phyloP scores from a whole-genome alignment of 2,329 filamentous ascomycete genomes.

The Neofusicoccum umdonicola region DNA sequence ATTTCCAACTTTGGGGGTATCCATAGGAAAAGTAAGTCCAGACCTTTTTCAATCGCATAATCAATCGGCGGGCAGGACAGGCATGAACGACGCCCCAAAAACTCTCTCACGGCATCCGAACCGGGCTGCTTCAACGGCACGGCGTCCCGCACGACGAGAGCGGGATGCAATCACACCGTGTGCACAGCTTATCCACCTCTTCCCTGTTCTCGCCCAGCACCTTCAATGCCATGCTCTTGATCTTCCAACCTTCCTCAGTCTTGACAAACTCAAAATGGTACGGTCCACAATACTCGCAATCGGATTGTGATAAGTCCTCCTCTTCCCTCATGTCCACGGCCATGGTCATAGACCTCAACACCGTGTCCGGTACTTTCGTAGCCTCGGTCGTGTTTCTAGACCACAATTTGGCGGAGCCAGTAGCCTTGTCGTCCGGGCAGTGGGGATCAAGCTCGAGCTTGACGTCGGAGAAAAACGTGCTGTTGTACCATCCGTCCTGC shows the following conservation, averaged over 20 bases:
- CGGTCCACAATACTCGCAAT: neutral
- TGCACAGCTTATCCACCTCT: neutral
- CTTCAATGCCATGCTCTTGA: constrained; percentile 1
- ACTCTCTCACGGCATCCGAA: neutral
- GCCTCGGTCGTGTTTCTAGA: neutral
- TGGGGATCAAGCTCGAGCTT: neutral
- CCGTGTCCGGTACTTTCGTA: neutral
- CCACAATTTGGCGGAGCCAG: neutral
- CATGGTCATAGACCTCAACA: neutral
- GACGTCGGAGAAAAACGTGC: neutral
- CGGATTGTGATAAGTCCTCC: neutral
- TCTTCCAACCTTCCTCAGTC: neutral
- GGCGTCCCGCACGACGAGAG: neutral
- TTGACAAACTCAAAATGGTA: neutral
- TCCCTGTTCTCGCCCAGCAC: neutral
- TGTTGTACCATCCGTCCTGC: neutral
- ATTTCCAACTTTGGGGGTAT: neutral
- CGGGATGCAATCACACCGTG: neutral
- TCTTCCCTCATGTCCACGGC: neutral
- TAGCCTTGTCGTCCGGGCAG: neutral
- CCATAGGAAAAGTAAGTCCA: neutral
- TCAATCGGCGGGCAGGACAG: neutral
- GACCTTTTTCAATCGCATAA: neutral
- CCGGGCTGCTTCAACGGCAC: neutral
- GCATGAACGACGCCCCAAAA: neutral